A percentile compares a stretch with the other conserved stretches of the same genome.
phyloP scores from a whole-genome alignment of 257 asterid genomes.

The Ilex aquifolium region DNA sequence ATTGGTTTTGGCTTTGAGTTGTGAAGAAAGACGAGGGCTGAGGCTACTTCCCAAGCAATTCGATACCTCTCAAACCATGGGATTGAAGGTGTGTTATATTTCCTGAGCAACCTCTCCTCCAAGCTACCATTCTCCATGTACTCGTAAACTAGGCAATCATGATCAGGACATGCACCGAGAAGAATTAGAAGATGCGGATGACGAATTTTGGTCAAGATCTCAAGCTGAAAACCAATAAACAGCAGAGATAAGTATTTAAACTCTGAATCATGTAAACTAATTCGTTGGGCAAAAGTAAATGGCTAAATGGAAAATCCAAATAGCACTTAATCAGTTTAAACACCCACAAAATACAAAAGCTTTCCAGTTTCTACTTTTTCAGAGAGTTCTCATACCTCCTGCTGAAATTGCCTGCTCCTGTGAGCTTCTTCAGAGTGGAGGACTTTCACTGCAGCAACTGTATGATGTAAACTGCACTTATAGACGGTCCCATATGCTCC shows the following conservation, averaged over 20 bases:
- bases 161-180: conserved; percentile 80
- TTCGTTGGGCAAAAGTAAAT: no score
- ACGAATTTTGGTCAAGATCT: conserved; percentile 67
- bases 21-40: conserved; percentile 81
- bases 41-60: conserved; percentile 88
- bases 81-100: conserved; percentile 53
- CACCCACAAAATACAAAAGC: neutral
- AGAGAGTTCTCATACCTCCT: conserved; percentile 51
- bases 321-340: neutral
- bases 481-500: conserved; percentile 92
- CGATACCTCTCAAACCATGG: conserved; percentile 69
- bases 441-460: conserved; percentile 78
- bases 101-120: conserved; percentile 56
- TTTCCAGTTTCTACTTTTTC: neutral
- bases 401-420: conserved; percentile 63
- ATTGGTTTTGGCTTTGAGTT: conserved; percentile 59
- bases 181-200: conserved; percentile 89
- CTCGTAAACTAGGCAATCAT: conserved; percentile 74
- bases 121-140: conserved; percentile 89
- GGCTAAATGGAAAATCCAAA: neutral
- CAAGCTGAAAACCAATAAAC: conserved; percentile 40
- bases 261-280: no score
- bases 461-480: conserved; percentile 72
- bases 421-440: conserved; percentile 57
- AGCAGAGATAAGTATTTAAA: neutral